phyloP scores from a whole-genome alignment of 345 rosid species.

The Salix purpurea region DNA sequence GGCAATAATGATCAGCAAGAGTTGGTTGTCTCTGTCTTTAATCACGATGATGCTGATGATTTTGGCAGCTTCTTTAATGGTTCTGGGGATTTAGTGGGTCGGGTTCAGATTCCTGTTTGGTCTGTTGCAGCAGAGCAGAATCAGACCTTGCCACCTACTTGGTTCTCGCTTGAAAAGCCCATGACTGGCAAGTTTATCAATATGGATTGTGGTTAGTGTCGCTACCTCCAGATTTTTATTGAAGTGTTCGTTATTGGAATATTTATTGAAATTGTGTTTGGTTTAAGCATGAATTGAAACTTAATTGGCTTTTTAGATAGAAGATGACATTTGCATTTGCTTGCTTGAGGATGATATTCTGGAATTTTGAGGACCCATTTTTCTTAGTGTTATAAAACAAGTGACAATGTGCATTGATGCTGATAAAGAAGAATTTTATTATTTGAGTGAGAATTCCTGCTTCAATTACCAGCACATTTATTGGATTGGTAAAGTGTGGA shows the following conservation, averaged over 20 bases:
- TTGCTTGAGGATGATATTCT: neutral
- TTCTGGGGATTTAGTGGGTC: constrained; percentile 48
- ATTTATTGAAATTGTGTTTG: neutral
- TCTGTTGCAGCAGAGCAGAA: constrained; percentile 43
- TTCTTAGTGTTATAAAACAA: neutral
- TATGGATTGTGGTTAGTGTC: constrained; percentile 53
- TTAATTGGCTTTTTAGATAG: neutral
- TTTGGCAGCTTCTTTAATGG: constrained; percentile 32
- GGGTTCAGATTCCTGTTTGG: constrained; percentile 49
- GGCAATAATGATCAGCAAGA: constrained; percentile 33
- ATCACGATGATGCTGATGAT: constrained; percentile 34
- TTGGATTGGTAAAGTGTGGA: no score
- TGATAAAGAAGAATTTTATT: no score
- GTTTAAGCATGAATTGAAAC: neutral
- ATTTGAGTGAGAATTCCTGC: no score
- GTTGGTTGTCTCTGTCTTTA: constrained; percentile 47
- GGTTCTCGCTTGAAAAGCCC: constrained; percentile 56
- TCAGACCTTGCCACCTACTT: constrained; percentile 69
- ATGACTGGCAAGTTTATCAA: constrained; percentile 42
- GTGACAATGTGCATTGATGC: no score
- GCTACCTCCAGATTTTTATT: neutral
- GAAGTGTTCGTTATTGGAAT: neutral
- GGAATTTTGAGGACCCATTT: neutral
- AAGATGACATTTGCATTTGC: neutral
- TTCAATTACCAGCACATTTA: no score